phyloP scores from a whole-genome alignment of 2,329 filamentous ascomycete species.

The Penicillium hordei region DNA sequence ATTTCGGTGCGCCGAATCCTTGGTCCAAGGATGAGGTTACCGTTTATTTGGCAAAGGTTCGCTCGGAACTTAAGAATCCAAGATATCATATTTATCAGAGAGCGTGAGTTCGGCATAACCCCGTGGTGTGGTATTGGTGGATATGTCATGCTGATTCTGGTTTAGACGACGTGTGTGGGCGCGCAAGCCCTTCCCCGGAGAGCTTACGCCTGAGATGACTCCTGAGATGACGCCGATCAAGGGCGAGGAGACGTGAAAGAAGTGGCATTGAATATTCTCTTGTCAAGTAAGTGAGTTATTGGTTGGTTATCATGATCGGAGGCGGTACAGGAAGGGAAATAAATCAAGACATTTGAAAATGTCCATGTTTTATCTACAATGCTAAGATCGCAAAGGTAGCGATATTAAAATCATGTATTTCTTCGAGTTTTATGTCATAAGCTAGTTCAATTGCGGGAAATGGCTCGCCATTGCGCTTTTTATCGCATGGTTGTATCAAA shows the following conservation, averaged over 20 bases:
- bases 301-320: too few species aligned
- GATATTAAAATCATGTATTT: background rate
- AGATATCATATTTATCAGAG: constrained; percentile 3
- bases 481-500: background rate
- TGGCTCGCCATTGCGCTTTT: background rate
- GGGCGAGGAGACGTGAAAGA: background rate
- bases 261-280: background rate
- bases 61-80: constrained; percentile 1
- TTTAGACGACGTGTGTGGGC: constrained; percentile 8
- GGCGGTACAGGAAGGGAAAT: background rate
- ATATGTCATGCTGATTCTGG: background rate
- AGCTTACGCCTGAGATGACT: background rate
- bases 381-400: too few species aligned
- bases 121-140: background rate
- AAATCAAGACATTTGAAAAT: background rate
- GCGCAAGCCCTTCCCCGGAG: constrained; percentile 2
- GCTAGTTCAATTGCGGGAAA: background rate
- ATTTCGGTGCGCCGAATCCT: constrained; percentile 5
- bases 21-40: constrained; percentile 9
- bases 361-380: background rate
- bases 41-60: constrained; percentile 8
- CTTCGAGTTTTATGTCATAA: background rate
- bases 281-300: too few species aligned
- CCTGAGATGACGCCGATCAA: background rate
- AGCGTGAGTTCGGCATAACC: background rate